These are phyloP conservation scores for Aspergillus japonicus DNA, from an alignment of 2,329 filamentous ascomycete genomes.

Conservation along the genomic window DNA sequence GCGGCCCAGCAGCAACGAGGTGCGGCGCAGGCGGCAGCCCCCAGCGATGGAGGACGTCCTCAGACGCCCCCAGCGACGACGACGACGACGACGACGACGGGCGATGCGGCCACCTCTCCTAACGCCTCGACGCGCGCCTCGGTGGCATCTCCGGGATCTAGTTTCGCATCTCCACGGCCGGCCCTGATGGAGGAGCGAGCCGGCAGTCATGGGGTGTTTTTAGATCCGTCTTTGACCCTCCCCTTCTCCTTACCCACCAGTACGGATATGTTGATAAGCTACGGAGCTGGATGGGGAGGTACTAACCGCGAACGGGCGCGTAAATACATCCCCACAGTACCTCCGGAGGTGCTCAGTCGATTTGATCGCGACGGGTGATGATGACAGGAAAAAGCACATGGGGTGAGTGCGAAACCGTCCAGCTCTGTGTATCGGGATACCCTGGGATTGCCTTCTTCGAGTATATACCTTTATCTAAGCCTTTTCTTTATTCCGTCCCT, in stretches of 20 bases:
- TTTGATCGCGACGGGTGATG: constrained; percentile 59
- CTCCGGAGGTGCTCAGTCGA: constrained; percentile 87
- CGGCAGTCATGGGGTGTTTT: constrained; percentile 53
- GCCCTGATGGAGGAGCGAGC: constrained; percentile 28
- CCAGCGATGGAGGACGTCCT: constrained; percentile 27
- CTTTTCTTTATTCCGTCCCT: background rate
- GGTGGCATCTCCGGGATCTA: constrained; percentile 25
- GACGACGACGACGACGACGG: constrained; percentile 8
- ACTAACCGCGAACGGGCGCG: constrained; percentile 86
- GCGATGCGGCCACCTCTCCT: constrained; percentile 21
- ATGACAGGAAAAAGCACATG: background rate
- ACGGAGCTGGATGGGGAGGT: constrained; percentile 91
- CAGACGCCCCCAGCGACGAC: constrained; percentile 25
- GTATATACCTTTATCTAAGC: constrained; percentile 13
- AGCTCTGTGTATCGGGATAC: background rate
- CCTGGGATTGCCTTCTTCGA: constrained; percentile 7
- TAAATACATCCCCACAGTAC: constrained; percentile 94
- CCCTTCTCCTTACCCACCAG: constrained; percentile 94
- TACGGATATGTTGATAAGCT: constrained; percentile 95
- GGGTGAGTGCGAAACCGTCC: background rate
- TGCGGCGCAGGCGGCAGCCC: constrained; percentile 15
- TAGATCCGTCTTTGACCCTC: constrained; percentile 88
- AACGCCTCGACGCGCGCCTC: constrained; percentile 18
- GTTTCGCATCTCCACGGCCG: constrained; percentile 25
- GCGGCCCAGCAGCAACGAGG: constrained; percentile 26